Base-by-base conservation (phyloP, 2,329 filamentous ascomycete species). In the Mycosphaerelloides madeirae region DNA sequence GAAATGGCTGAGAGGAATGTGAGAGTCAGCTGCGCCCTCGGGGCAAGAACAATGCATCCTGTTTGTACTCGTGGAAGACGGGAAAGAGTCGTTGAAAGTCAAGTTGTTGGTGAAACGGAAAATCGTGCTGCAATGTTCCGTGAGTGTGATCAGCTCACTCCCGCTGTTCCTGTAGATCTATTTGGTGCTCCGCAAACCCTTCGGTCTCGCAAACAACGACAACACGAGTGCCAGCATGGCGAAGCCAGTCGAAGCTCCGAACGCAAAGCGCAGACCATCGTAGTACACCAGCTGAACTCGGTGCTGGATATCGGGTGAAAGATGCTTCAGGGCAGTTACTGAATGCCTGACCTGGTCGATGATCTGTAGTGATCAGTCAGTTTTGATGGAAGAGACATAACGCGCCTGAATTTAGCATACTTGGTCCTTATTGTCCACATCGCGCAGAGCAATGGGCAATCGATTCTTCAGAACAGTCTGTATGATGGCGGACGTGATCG, bases 271-370 rank as follows among this genome's bases (percentile, higher is more conserved):
- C 8, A 83, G 69, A 0, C 78, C 79, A 12, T 77, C 70, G 41
- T 81, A 82, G 53, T 83, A 83, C 0, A 82, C 77, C 12, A 75
- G 58, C 3, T 78, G 70, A 2, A 76, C 79, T 19, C 72, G 70
- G 16, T 77, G 69, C 53, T 81, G 78, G 14, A 80, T 60, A 8
- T 81, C 77, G 0, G 72, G 71, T 1, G 78, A 77, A 0, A 83
- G 68, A 8, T 69, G 62, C n/a, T 68, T 67, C 11, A 83, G 69
- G 2, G 73, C 73, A 2, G 75, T 72, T 3, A 82, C 74, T 0
- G 79, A 82, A 53, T 83, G 81, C 9, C 79, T 70, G 42, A 84
- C 80, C 43, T 77, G 71, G 20, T 81, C 72, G 36, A 84, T 78
- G 28, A 83, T 64, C 79, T 83, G 59, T 8, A 9, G 22, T 25